phyloP scores from a whole-genome alignment of 805 yeast species.

The Wickerhamomyces hampshirensis region DNA sequence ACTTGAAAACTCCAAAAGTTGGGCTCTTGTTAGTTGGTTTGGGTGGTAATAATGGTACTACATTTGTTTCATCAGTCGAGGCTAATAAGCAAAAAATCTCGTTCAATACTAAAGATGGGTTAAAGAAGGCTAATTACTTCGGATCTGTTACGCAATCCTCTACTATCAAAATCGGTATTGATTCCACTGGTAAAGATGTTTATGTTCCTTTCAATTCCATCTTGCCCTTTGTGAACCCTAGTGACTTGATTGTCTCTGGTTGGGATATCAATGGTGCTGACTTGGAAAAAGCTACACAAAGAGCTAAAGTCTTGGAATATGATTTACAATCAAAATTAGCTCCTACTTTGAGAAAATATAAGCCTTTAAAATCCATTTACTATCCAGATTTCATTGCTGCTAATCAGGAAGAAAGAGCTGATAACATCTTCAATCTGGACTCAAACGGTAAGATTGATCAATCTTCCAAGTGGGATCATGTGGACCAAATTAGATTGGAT shows the following conservation, averaged over 20 bases:
- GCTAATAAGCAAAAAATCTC: conserved; percentile 78
- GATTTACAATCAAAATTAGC: conserved; percentile 75
- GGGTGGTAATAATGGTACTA: conserved; percentile 96
- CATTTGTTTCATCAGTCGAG: conserved; percentile 76
- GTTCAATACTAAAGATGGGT: conserved; percentile 81
- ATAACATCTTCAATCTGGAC: conserved; percentile 68
- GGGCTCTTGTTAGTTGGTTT: conserved; percentile 91
- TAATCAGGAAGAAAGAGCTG: conserved; percentile 88
- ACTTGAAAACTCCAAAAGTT: conserved; percentile 73
- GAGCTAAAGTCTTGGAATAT: conserved; percentile 83
- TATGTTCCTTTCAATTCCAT: conserved; percentile 89
- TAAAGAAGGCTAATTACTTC: conserved; percentile 67
- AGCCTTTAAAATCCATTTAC: conserved; percentile 81
- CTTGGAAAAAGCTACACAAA: conserved; percentile 72
- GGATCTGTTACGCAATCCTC: conserved; percentile 95
- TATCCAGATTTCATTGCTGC: conserved; percentile 97
- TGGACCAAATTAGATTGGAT: conserved; percentile 79
- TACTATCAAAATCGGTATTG: conserved; percentile 86
- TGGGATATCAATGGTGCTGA: conserved; percentile 86
- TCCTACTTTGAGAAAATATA: conserved; percentile 53
- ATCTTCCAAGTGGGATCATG: conserved; percentile 80
- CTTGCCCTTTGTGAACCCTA: conserved; percentile 85
- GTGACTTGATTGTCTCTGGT: conserved; percentile 85
- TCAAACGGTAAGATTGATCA: conserved; percentile 45
- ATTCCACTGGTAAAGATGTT: conserved; percentile 72